These are phyloP conservation scores for Trypanosoma cruzi DNA, from an alignment of 208 protist species.

Conservation along the genomic window DNA sequence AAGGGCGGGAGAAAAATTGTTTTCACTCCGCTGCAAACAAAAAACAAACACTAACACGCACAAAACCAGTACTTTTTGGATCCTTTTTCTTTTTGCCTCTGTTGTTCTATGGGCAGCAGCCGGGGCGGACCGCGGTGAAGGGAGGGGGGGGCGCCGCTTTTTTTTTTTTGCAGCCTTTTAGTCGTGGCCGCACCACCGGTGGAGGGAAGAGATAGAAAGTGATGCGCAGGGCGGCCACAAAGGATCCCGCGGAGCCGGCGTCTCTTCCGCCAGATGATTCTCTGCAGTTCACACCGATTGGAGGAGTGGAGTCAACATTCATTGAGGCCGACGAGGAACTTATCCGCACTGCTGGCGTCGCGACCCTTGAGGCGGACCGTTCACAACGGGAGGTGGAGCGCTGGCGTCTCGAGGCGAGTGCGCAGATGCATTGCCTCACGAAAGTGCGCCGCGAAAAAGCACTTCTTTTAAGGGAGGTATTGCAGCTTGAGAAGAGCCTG, in stretches of 20 bases:
- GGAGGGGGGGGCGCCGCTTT: too few species aligned
- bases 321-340: constrained; percentile 30
- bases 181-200: too few species aligned
- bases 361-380: constrained; percentile 25
- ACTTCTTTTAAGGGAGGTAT: constrained; percentile 14
- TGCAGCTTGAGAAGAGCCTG: constrained; percentile 11
- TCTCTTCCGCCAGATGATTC: background rate
- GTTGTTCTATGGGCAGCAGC: too few species aligned
- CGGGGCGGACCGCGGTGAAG: too few species aligned
- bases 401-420: constrained; percentile 25
- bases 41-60: background rate
- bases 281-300: background rate
- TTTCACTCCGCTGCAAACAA: background rate
- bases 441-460: constrained; percentile 9
- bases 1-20: background rate
- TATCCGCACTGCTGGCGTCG: constrained; percentile 24
- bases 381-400: constrained; percentile 23
- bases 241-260: background rate
- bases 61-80: background rate
- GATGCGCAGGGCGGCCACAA: background rate
- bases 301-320: background rate
- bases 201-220: background rate
- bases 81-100: too few species aligned
- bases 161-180: too few species aligned
- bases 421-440: constrained; percentile 9